Base-by-base conservation (phyloP, 768 basidiomycete species). In the Lactifluus subvellereus region DNA sequence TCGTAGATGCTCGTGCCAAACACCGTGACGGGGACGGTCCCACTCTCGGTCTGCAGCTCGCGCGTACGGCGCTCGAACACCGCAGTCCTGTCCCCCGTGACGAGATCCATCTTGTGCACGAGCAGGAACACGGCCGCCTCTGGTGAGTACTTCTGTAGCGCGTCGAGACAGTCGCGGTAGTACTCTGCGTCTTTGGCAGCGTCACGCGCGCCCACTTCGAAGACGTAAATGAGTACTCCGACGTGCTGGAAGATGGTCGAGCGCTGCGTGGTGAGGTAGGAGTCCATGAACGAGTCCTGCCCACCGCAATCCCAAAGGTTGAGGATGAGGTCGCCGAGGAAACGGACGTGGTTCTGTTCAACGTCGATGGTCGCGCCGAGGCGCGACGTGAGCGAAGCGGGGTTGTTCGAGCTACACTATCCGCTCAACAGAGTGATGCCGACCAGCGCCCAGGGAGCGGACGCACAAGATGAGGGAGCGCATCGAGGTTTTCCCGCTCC, bases 251-350 rank as follows among this genome's bases (percentile, higher is more conserved):
- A 99, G 67, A 98, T 96, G 38, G 89, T 94, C n/a, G 87, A 81
- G 64, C 92, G 88, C 72, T 98, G 94, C 0, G 88, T 84, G 40
- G 88, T 87, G 61, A 99, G 88, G 75, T 98, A 98, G 33, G 90
- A 89, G 74, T 98, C 95, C 87, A 98, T 94, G 79, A 97, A 98
- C 14, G 94, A 85, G 72, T 97, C 94, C 75, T 99, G 97, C 8
- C 97, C 97, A 48, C 96, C 97, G 69, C 97, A 98, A 75, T 99
- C 97, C 96, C 96, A 98, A 6, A 98, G 81, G 72, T 96, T 96
- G 74, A 99, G 85, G 65, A 94, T 89, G 69, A 98, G 86, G 71
- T 96, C 93, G 14, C 94, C 95, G 14, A 99, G 85, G 74, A 99
- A 98, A 48, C 94, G 89, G 66, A 98, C 94, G 72, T 97, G 93